Evolutionary conservation across 2,329 filamentous ascomycete species (phyloP), one percentile per base, ranked within the genome.

Genomic region (Cryphonectria japonica): DNA sequence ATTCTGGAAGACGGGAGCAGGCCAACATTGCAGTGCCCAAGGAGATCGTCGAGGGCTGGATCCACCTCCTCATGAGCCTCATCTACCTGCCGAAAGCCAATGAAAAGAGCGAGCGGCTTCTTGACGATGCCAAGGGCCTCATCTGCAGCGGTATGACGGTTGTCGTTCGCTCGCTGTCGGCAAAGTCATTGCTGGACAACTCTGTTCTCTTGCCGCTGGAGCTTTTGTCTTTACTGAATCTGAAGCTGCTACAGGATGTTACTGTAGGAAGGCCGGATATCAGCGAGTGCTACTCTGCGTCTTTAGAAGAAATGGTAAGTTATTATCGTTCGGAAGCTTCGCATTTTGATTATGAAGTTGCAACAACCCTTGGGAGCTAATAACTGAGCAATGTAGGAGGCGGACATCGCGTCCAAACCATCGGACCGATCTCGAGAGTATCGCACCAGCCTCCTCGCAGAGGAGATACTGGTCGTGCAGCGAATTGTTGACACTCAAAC

Each of bases 21-120:
- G 52, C n/a, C 13, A 29, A 16, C 2, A 32, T 57, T 29, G n/a
- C 52, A 16, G n/a, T 57, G 9, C 52, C 52, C n/a, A 29, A 57
- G 9, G 52, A 57, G 52, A 14, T 57, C 11, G 13, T 29, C 52
- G n/a, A 57, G n/a, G 52, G n/a, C n/a, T 57, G 52, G 52, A 29
- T 57, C n/a, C 52, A 57, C 52, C 52, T 57, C 9, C 52, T 57
- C 8, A 57, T 57, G 52, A 57, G 52, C 52, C 52, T 57, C n/a
- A 14, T 57, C 4, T 57, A 57, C 19, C 2, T 13, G 52, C 52
- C 52, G 11, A 57, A 16, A 57, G 26, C 4, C 16, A 7, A 29
- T 11, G 52, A 57, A 4, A 57, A 16, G 52, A 29, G n/a, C 52
- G 52, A 57, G 9, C 9, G n/a, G n/a, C n/a, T 57, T 8, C 9